Evolutionary conservation across 2,329 filamentous ascomycete species (phyloP), one percentile per base, ranked within the genome.

Genomic region (Alternaria conjuncta): DNA sequence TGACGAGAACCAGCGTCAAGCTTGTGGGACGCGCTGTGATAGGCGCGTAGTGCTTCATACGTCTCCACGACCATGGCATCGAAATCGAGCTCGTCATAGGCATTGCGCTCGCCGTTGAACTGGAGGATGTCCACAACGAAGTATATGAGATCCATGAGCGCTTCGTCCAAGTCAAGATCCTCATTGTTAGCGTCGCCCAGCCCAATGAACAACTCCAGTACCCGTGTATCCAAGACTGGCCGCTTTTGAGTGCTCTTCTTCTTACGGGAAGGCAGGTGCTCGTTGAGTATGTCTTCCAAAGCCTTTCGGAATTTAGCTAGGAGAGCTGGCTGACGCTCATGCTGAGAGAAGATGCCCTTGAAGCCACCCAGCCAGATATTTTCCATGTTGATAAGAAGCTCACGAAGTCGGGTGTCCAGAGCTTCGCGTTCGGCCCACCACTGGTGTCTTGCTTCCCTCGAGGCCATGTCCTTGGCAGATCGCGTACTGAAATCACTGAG

Each of bases 21-120:
- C 12, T 67, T 70, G 8, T 78, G 75, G 5, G 75, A 78, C 23
- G 79, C 80, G 58, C 86, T 85, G 73, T 97, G 90, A 75, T 97
- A 97, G 1, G 88, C 87, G 54, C 90, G 88, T 25, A 99, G 83
- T 3, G 94, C 93, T 80, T 97, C 95, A 43, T 93, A 87, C 0
- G 92, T 93, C 71, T 97, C 94, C 43, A 98, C 86, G 6, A 94
- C 89, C 88, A 99, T 96, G 50, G 86, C 83, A 71, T 99, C 96
- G 75, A 98, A 97, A 79, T 98, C 95, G 66, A 99, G 92, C 81
- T 99, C 96, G 72, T 99, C 96, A 80, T 97, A 97, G 0, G 96
- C 96, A 76, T 98, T 99, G 51, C 90, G 88, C 81, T 99, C 96
- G 15, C 96, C 96, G 71, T 97, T 93, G 79, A 99, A 98, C 77